Percentiles rank a stretch among this genome's conserved stretches.
Evolutionary conservation across 148 eudicot species (phyloP).

Genomic region (Fagopyrum tataricum): DNA sequence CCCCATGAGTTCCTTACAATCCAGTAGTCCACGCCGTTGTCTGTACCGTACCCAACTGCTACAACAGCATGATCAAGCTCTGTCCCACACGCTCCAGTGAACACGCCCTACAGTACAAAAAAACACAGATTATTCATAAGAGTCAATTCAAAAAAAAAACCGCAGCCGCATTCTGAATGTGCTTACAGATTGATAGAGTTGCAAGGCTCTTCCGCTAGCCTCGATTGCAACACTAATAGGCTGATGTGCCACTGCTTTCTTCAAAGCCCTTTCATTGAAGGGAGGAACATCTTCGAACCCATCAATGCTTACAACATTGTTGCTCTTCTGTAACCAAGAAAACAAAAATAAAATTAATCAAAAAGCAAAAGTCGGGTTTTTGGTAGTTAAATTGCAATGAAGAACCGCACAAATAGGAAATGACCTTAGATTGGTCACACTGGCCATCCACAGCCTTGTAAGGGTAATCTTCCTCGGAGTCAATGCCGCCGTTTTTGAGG

Average conservation of each 20-base stretch:
- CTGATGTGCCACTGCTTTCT: constrained; percentile 10
- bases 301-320: constrained; percentile 1
- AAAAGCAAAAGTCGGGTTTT: not conserved
- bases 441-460: constrained; percentile 11
- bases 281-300: constrained; percentile 1
- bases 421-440: constrained; percentile 8
- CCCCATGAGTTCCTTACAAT: constrained; percentile 10
- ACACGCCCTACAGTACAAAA: not conserved
- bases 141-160: not conserved
- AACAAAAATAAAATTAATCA: not conserved
- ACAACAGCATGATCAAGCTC: constrained; percentile 4
- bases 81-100: constrained; percentile 6
- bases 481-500: constrained; percentile 6
- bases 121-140: not conserved
- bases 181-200: constrained; percentile 8
- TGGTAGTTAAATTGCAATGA: not conserved
- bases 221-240: constrained; percentile 9
- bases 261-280: constrained; percentile 5
- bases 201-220: constrained; percentile 10
- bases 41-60: constrained; percentile 11
- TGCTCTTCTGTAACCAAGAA: not conserved
- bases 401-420: not conserved
- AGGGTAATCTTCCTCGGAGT: constrained; percentile 17
- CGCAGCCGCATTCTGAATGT: not conserved
- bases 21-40: constrained; percentile 8